Evolutionary conservation across 805 yeast species (phyloP), one percentile per base, ranked within the genome.

Genomic region (Saccharomyces eubayanus): DNA sequence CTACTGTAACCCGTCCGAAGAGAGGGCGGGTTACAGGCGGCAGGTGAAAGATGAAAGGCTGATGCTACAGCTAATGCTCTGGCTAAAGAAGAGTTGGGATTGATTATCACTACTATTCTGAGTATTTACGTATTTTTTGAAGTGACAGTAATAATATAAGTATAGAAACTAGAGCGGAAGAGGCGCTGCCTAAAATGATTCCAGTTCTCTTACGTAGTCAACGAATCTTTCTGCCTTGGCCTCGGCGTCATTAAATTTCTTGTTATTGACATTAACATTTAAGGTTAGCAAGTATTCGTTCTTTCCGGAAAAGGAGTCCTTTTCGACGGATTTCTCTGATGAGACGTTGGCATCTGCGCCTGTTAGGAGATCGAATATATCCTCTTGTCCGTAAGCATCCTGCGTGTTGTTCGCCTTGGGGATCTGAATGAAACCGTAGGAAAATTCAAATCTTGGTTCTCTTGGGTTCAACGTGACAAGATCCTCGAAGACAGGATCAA

Each of bases 401-500:
- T 46, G 24, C 4, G 16, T 41, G 6, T 52, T 50, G 10, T 52
- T 55, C 12, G 54, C 55, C 28, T 58, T 40, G n/a, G 62, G 56
- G 4, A 54, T 47, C 16, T 16, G 43, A 4, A 36, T 36, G 8
- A 67, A 41, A 27, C 60, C 59, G 48, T 61, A 66, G 14, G 55
- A 52, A 21, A 57, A 62, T 24, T 56, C 47, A 53, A 69, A 69
- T 50, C 71, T 60, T 47, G 70, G 61, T 28, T 62, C 51, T 6
- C 51, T 56, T 12, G 64, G 62, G 8, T 62, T 64, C 28, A 81
- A 79, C 0, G 82, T 77, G 52, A 83, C 60, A 53, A 85, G 63
- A 14, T 75, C 80, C 60, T 85, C 91, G 59, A 85, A 83, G 5
- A 77, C 57, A 5, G 84, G 78, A 61, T 84, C 89, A 55, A 76